Conservation (phyloP, 371 early-diverging fungal genomes). For the Mucor racemosus region DNA sequence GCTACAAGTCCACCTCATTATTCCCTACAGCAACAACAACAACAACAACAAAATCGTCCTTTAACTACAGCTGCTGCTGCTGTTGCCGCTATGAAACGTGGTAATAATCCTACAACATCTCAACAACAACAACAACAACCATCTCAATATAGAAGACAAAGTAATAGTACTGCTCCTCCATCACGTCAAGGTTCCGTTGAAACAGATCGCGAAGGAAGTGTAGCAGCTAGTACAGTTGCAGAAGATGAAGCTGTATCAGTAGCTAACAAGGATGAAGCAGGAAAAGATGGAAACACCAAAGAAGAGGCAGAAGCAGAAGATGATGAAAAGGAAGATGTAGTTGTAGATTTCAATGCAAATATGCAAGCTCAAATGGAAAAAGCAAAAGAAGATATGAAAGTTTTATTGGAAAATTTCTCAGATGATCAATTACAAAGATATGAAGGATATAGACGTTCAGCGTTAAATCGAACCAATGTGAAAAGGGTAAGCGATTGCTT, state of each 20-base stretch:
- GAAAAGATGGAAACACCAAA: constrained; percentile 29
- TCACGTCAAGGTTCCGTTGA: constrained; percentile 54
- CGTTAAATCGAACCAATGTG: constrained; percentile 83
- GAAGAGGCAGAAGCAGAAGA: constrained; percentile 48
- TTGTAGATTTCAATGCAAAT: constrained; percentile 46
- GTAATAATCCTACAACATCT: background rate
- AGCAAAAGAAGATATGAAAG: constrained; percentile 57
- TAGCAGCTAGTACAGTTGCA: constrained; percentile 9
- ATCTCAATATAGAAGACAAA: constrained; percentile 27
- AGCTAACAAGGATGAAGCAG: constrained; percentile 40
- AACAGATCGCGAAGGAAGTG: constrained; percentile 48
- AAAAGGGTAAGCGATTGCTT: constrained; percentile 67
- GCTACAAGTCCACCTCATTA: constrained; percentile 30
- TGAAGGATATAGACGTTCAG: constrained; percentile 88
- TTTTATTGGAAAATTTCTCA: constrained; percentile 80
- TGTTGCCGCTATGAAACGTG: constrained; percentile 43
- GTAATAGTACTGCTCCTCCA: constrained; percentile 18
- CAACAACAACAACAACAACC: background rate
- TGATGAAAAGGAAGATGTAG: constrained; percentile 50
- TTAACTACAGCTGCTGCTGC: constrained; percentile 47
- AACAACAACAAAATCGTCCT: constrained; percentile 30
- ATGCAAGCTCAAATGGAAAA: constrained; percentile 57
- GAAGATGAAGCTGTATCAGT: constrained; percentile 36
- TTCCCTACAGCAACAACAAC: background rate
- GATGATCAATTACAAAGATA: constrained; percentile 87